phyloP scores from a whole-genome alignment of 495 filamentous ascomycete genomes.

The Penicillium taxi region DNA sequence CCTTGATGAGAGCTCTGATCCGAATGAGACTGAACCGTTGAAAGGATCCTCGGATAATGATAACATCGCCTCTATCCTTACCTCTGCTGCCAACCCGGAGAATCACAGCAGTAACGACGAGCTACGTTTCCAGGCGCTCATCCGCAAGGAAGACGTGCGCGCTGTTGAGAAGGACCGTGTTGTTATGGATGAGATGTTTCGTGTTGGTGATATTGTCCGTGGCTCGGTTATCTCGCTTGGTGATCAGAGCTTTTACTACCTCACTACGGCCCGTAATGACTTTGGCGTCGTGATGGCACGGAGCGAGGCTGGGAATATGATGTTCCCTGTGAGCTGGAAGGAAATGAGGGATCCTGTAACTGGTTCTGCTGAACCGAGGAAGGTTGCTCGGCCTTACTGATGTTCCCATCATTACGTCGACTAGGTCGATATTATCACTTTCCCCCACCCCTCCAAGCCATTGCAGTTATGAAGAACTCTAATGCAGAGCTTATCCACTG shows the following conservation, averaged over 20 bases:
- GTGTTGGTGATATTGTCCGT: slow-evolving; percentile 87
- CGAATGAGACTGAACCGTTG: slow-evolving; percentile 36
- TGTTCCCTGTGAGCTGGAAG: slow-evolving; percentile 91
- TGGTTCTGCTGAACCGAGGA: slow-evolving; percentile 70
- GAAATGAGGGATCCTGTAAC: slow-evolving; percentile 80
- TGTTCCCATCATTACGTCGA: neutral
- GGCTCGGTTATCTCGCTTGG: slow-evolving; percentile 85
- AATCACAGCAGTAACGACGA: slow-evolving; percentile 43
- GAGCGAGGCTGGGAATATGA: slow-evolving; percentile 79
- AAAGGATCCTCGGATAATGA: slow-evolving; percentile 34
- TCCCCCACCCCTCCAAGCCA: too few species aligned
- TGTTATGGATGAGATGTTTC: slow-evolving; percentile 81
- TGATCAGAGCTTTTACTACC: slow-evolving; percentile 89
- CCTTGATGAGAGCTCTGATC: slow-evolving; percentile 40
- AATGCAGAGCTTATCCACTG: too few species aligned
- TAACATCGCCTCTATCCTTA: slow-evolving; percentile 44
- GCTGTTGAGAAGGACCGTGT: slow-evolving; percentile 95
- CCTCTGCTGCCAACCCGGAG: slow-evolving; percentile 36
- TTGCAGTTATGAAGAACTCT: neutral
- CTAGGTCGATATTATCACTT: neutral
- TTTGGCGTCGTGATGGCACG: slow-evolving; percentile 90
- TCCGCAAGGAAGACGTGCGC: slow-evolving; percentile 80
- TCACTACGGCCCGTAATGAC: slow-evolving; percentile 82
- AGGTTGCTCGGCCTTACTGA: slow-evolving; percentile 91
- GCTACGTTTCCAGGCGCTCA: slow-evolving; percentile 41